Evolutionary conservation across 2,329 filamentous ascomycete genomes (phyloP).

Genomic region (Cordyceps cateniannulata): DNA sequence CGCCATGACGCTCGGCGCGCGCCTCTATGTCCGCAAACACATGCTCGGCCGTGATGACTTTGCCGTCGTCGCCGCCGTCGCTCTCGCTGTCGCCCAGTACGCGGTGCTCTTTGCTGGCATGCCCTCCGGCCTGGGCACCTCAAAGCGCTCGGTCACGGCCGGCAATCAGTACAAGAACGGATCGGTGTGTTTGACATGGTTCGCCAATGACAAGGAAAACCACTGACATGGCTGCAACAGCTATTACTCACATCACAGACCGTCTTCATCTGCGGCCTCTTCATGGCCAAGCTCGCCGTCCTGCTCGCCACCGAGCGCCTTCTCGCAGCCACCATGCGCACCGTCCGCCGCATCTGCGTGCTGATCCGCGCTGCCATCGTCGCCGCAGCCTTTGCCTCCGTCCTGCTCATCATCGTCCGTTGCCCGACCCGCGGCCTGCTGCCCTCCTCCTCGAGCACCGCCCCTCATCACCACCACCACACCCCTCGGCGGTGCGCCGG

Average conservation of each 20-base stretch:
- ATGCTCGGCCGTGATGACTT: constrained; percentile 17
- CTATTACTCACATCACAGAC: constrained; percentile 13
- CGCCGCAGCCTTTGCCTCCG: constrained; percentile 10
- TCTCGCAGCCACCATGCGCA: constrained; percentile 13
- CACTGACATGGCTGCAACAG: neutral
- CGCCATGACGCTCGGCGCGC: neutral
- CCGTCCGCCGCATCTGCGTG: constrained; percentile 12
- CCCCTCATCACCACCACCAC: neutral
- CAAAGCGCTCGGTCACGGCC: constrained; percentile 4
- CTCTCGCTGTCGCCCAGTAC: constrained; percentile 11
- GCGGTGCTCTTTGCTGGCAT: constrained; percentile 14
- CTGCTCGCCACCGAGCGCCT: constrained; percentile 16
- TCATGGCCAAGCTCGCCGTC: constrained; percentile 18
- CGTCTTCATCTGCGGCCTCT: constrained; percentile 12
- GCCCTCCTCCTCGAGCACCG: neutral
- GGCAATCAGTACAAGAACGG: constrained; percentile 9
- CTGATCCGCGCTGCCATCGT: constrained; percentile 5
- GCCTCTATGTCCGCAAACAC: constrained; percentile 15
- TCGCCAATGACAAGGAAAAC: too few relatives aligned
- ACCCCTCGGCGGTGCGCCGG: neutral
- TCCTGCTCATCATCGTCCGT: constrained; percentile 3
- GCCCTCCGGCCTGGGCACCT: constrained; percentile 13
- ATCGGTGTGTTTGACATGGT: constrained; percentile 9
- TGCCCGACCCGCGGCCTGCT: constrained; percentile 2
- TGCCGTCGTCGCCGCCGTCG: constrained; percentile 4